Conservation (phyloP, 495 filamentous ascomycete species). For the Lepraria neglecta region DNA sequence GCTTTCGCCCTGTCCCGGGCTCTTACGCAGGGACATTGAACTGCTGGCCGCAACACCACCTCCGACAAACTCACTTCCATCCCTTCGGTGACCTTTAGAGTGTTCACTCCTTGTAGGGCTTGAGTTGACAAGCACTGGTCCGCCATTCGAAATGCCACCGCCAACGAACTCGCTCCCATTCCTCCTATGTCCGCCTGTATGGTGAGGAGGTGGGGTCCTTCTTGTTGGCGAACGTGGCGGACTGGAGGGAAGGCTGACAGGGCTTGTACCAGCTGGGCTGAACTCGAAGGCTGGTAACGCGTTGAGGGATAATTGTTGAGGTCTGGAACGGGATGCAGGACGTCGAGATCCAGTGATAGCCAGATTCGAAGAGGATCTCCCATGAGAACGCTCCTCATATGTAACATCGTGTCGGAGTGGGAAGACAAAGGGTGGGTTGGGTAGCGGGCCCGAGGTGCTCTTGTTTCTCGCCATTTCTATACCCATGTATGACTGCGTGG, state of each 20-base stretch:
- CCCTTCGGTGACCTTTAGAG: slow-evolving; percentile 59
- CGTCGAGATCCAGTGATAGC: slow-evolving; percentile 11
- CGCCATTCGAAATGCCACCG: slow-evolving; percentile 57
- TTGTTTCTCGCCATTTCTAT: slow-evolving; percentile 15
- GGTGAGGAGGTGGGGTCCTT: slow-evolving; percentile 23
- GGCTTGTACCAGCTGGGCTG: slow-evolving; percentile 15
- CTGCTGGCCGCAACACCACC: slow-evolving; percentile 56
- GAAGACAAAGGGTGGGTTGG: slow-evolving; percentile 69
- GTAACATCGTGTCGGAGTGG: slow-evolving; percentile 43
- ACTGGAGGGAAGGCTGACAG: slow-evolving; percentile 13
- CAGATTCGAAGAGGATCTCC: slow-evolving; percentile 2
- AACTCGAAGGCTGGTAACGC: slow-evolving; percentile 35
- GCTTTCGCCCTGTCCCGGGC: slow-evolving; percentile 57
- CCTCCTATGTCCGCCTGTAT: slow-evolving; percentile 54
- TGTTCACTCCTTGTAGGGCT: slow-evolving; percentile 23
- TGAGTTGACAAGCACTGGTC: slow-evolving; percentile 53
- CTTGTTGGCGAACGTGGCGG: slow-evolving; percentile 34
- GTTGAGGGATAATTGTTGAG: slow-evolving; percentile 25
- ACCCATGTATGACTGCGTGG: slow-evolving; percentile 19
- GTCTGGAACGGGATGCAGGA: slow-evolving; percentile 17
- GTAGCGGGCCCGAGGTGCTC: slow-evolving; percentile 39
- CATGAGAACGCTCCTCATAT: slow-evolving; percentile 7
- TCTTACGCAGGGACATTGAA: slow-evolving; percentile 53
- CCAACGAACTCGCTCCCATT: slow-evolving; percentile 80
- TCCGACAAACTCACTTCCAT: slow-evolving; percentile 73